phyloP scores from a whole-genome alignment of 2,329 filamentous ascomycete species.

The Zymoseptoria crescenta region DNA sequence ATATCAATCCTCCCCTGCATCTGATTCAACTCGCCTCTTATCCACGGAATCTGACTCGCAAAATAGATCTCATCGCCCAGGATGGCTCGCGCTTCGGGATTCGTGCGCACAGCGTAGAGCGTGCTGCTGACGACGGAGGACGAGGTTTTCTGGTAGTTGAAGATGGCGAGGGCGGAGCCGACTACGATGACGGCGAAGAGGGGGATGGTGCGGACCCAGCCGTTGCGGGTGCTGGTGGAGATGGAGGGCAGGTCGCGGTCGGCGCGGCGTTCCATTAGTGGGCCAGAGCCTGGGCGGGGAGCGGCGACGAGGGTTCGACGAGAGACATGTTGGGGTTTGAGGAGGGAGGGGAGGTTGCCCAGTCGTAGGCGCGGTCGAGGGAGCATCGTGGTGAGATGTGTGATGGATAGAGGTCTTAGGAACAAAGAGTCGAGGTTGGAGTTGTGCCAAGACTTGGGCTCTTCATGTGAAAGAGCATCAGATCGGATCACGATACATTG shows the following conservation, averaged over 20 bases:
- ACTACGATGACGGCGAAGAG: constrained; percentile 69
- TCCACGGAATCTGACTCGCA: constrained; percentile 42
- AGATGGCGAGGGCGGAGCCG: constrained; percentile 72
- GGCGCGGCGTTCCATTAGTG: constrained; percentile 44
- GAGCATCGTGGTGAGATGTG: constrained; percentile 17
- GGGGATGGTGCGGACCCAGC: constrained; percentile 58
- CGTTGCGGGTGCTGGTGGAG: constrained; percentile 16
- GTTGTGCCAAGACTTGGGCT: constrained; percentile 2
- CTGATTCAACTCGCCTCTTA: constrained; percentile 71
- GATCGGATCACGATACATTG: neutral
- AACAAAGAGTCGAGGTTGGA: neutral
- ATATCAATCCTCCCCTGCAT: constrained; percentile 87
- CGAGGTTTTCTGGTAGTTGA: constrained; percentile 98
- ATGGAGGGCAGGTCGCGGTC: constrained; percentile 46
- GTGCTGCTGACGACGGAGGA: constrained; percentile 73
- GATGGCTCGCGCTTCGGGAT: constrained; percentile 61
- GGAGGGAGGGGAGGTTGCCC: constrained; percentile 3
- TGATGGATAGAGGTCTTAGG: constrained; percentile 1
- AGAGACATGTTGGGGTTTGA: constrained; percentile 4
- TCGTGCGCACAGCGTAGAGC: constrained; percentile 84
- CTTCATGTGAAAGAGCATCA: neutral
- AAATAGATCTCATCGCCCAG: constrained; percentile 65
- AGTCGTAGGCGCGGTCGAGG: constrained; percentile 18
- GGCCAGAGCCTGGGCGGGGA: constrained; percentile 43
- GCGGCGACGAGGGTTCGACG: constrained; percentile 43